Percentiles rank a stretch among this genome's conserved stretches.
Conservation (phyloP, 2,329 filamentous ascomycete genomes). For the Talaromyces verruculosus region DNA sequence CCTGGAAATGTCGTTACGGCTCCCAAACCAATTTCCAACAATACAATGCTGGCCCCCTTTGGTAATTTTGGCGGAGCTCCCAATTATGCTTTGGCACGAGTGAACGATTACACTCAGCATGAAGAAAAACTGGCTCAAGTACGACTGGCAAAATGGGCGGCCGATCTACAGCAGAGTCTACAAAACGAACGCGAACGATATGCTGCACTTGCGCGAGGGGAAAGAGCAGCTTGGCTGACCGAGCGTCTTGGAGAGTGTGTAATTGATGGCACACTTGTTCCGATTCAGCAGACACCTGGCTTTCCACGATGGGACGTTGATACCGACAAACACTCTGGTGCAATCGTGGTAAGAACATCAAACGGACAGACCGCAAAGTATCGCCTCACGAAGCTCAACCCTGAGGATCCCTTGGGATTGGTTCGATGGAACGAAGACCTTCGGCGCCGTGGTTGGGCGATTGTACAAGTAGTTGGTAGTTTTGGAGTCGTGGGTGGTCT, state of each 20-base stretch:
- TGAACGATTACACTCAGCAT: constrained; percentile 59
- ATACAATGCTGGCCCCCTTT: constrained; percentile 25
- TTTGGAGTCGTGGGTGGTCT: constrained; percentile 73
- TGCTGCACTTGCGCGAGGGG: constrained; percentile 60
- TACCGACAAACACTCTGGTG: constrained; percentile 29
- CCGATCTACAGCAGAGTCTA: constrained; percentile 74
- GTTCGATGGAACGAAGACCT: constrained; percentile 68
- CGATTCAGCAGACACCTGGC: constrained; percentile 45
- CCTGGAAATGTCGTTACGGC: constrained; percentile 22
- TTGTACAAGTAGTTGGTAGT: constrained; percentile 72
- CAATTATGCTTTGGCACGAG: constrained; percentile 61
- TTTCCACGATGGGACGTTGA: constrained; percentile 30
- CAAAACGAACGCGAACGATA: constrained; percentile 71
- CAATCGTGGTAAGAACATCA: constrained; percentile 28
- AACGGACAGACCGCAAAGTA: constrained; percentile 35
- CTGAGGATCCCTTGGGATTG: constrained; percentile 77
- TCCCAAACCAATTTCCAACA: constrained; percentile 30
- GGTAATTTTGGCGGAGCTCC: constrained; percentile 31
- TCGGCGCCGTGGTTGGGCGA: constrained; percentile 63
- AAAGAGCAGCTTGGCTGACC: constrained; percentile 69
- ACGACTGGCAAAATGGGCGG: constrained; percentile 78
- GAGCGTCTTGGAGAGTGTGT: constrained; percentile 66
- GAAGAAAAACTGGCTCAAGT: constrained; percentile 65
- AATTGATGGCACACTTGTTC: constrained; percentile 62
- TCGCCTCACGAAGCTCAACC: constrained; percentile 43